phyloP scores from a whole-genome alignment of 2,329 filamentous ascomycete species.

The Thermothelomyces thermophilus region DNA sequence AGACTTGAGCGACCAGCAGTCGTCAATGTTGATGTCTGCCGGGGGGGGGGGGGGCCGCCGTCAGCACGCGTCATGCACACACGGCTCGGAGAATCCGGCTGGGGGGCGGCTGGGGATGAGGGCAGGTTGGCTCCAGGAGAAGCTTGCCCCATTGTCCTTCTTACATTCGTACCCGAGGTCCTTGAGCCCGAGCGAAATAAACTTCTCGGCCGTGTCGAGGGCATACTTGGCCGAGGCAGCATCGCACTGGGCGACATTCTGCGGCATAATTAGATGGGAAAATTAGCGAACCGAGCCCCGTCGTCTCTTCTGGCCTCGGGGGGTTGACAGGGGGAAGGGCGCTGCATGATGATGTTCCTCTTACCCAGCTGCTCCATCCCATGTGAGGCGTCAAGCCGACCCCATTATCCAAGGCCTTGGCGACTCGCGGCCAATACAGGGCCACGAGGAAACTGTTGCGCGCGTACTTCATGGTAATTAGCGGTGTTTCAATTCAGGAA shows the following conservation, averaged over 20 bases:
- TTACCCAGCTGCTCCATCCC: constrained; percentile 20
- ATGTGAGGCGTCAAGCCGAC: constrained; percentile 15
- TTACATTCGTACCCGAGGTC: constrained; percentile 19
- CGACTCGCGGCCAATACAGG: neutral
- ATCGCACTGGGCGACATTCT: constrained; percentile 19
- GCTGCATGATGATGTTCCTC: no score
- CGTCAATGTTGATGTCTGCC: constrained; percentile 21
- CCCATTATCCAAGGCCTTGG: constrained; percentile 8
- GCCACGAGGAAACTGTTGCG: neutral
- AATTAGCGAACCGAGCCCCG: neutral
- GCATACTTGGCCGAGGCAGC: constrained; percentile 15
- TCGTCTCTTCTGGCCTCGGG: no score
- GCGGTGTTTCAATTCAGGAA: neutral
- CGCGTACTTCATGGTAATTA: neutral
- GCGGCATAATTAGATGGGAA: neutral
- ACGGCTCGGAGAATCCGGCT: no score
- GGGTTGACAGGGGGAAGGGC: no score
- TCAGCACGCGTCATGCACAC: neutral
- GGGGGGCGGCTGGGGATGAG: no score
- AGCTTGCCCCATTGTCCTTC: no score
- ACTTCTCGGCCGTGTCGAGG: constrained; percentile 15
- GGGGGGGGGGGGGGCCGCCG: no score
- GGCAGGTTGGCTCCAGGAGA: no score
- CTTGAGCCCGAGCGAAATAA: constrained; percentile 18
- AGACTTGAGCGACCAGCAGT: constrained; percentile 17